phyloP scores from a whole-genome alignment of 2,329 filamentous ascomycete species.

The Chrysoporthe austroafricana region DNA sequence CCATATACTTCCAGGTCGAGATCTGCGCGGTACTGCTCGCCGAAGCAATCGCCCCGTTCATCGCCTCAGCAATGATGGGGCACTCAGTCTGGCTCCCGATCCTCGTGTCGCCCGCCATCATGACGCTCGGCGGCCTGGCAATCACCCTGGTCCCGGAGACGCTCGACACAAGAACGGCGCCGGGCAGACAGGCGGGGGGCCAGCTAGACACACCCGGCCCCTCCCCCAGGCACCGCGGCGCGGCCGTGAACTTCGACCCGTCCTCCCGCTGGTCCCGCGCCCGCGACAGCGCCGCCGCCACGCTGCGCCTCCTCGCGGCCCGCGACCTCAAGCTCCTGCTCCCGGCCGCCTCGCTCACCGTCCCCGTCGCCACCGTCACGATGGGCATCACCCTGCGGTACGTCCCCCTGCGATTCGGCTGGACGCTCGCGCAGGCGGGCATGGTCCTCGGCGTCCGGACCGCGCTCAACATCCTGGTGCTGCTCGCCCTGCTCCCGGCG shows the following conservation, averaged over 20 bases:
- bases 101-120: conserved; percentile 21
- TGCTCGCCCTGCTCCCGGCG: conserved; percentile 12
- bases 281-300: neutral
- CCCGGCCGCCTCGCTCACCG: conserved; percentile 14
- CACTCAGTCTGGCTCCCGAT: conserved; percentile 21
- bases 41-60: conserved; percentile 19
- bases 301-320: neutral
- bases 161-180: neutral
- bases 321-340: conserved; percentile 10
- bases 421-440: conserved; percentile 12
- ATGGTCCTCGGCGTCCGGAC: conserved; percentile 18
- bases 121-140: conserved; percentile 8
- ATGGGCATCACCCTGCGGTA: conserved; percentile 21
- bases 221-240: neutral
- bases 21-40: conserved; percentile 23
- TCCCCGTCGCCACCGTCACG: conserved; percentile 7
- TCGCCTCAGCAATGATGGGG: conserved; percentile 23
- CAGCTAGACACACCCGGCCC: too few relatives aligned
- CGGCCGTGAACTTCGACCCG: neutral
- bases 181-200: too few relatives aligned
- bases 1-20: conserved; percentile 13
- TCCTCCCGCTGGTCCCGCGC: conserved; percentile 6
- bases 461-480: conserved; percentile 17
- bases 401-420: conserved; percentile 20
- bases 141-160: conserved; percentile 23